Base-by-base conservation (phyloP, 148 eudicot species). In the Diospyros kaki region DNA sequence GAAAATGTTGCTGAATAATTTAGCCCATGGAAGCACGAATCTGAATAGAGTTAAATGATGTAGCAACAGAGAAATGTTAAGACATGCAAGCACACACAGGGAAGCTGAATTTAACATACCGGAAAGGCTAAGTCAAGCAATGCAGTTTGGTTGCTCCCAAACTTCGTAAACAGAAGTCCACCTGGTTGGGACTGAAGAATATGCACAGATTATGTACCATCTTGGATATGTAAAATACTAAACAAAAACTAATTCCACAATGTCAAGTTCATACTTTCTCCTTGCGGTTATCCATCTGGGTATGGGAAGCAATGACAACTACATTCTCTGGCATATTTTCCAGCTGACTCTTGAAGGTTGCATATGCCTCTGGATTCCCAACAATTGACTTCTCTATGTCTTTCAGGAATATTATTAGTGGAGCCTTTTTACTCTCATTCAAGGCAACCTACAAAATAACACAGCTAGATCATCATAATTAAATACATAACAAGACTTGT, bases 101-200 rank as follows among this genome's bases (percentile, higher is more conserved):
- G 6, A 55, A 53, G 14, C 14, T 0, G 14, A 15, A 4, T 48
- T 48, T 48, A 48, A 48, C 52, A 48, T 8, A 8, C 70, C 44
- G 53, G n/a, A 67, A 67, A 18, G 10, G 91, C 91, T 81, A 94
- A 80, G 85, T 94, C 97, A 78, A 94, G 89, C 60, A 94, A 86
- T 78, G 98, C 98, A 72, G 95, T 94, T 79, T 88, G 97, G 79
- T 87, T 88, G 88, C 93, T 80, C 79, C 98, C 93, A 80, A 94
- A 90, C 79, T 94, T 94, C 15, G 98, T 94, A 83, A 91, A 87
- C 65, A 94, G 87, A 74, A 94, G 82, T 75, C 98, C 89, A 46
- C 98, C 93, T 53, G 98, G 89, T 75, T 91, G 94, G 55, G 93
- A 87, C 98, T 94, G 87, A 87, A 88, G 12, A 77, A 60, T 28